Conservation (phyloP, 1,284 basidiomycete species). For the Agaricales sp. region DNA sequence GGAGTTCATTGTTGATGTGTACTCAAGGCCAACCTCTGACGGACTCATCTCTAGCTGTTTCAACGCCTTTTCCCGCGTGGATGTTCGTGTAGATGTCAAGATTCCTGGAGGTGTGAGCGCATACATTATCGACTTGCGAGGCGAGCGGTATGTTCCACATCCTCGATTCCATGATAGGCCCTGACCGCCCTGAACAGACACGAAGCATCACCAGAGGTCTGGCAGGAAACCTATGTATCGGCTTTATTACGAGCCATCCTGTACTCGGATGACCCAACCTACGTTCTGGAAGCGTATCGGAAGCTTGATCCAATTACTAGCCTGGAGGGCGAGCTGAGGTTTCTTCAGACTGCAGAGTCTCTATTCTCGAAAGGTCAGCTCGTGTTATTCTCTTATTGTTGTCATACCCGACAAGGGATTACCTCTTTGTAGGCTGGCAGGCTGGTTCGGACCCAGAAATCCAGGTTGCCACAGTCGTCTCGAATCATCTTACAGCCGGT, state of each 20-base stretch:
- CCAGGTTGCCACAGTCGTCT: constrained; percentile 95
- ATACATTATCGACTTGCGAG: constrained; percentile 89
- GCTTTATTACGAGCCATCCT: constrained; percentile 86
- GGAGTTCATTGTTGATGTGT: constrained; percentile 19
- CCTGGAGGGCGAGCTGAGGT: constrained; percentile 82
- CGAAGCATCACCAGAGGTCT: constrained; percentile 86
- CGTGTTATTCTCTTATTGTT: neutral
- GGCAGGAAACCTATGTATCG: constrained; percentile 97
- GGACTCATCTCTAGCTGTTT: constrained; percentile 66
- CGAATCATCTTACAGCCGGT: constrained; percentile 92
- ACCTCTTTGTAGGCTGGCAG: constrained; percentile 76
- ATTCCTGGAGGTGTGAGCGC: constrained; percentile 96
- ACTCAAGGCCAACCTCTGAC: neutral
- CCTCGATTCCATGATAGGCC: no score
- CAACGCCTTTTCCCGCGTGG: constrained; percentile 96
- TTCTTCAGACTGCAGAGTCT: constrained; percentile 85
- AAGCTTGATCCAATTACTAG: constrained; percentile 93
- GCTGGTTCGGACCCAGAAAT: constrained; percentile 98
- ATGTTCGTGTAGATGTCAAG: constrained; percentile 95
- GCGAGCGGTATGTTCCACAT: constrained; percentile 77
- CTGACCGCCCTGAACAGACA: constrained; percentile 41
- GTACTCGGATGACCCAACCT: constrained; percentile 92
- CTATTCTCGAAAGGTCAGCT: constrained; percentile 79
- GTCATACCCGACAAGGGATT: neutral
- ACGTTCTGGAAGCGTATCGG: constrained; percentile 87